Conservation (phyloP, 306 rosid genomes). For the Cyclanthera cordifolia region DNA sequence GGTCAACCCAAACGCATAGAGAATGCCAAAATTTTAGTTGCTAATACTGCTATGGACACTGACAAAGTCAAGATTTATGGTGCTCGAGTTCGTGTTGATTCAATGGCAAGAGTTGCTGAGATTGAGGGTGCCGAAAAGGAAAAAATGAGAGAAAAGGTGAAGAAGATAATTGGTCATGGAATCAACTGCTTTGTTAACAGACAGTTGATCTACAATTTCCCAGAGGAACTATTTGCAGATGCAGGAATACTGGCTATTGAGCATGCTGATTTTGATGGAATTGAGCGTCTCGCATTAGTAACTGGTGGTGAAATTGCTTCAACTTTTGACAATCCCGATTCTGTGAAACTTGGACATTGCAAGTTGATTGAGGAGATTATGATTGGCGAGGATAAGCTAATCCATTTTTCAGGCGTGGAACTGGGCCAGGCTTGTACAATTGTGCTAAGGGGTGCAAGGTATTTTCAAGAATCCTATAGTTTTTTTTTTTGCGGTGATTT, state of each 20-base stretch:
- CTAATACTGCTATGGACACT: conserved; percentile 97
- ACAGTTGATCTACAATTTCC: conserved; percentile 91
- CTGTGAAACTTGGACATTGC: conserved; percentile 86
- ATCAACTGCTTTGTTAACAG: conserved; percentile 87
- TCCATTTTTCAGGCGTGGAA: conserved; percentile 91
- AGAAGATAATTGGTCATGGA: conserved; percentile 83
- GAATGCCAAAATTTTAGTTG: conserved; percentile 82
- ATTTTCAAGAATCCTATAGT: conserved; percentile 1
- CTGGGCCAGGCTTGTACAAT: conserved; percentile 94
- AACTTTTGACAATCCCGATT: conserved; percentile 90
- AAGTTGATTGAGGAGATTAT: conserved; percentile 88
- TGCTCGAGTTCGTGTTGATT: conserved; percentile 90
- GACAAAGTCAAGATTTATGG: conserved; percentile 96
- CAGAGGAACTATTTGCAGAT: conserved; percentile 96
- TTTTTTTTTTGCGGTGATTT: neutral
- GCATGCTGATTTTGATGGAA: conserved; percentile 98
- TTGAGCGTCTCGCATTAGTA: conserved; percentile 79
- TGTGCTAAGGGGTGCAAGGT: conserved; percentile 93
- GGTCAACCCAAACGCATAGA: conserved; percentile 98
- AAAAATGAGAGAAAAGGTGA: conserved; percentile 91
- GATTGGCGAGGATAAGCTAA: conserved; percentile 91
- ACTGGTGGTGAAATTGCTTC: conserved; percentile 96
- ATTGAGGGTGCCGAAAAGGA: conserved; percentile 94
- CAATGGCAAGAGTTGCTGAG: conserved; percentile 87
- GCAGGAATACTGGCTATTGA: conserved; percentile 92